Conservation (phyloP, 768 basidiomycete genomes). For the Auriscalpium vulgare region DNA sequence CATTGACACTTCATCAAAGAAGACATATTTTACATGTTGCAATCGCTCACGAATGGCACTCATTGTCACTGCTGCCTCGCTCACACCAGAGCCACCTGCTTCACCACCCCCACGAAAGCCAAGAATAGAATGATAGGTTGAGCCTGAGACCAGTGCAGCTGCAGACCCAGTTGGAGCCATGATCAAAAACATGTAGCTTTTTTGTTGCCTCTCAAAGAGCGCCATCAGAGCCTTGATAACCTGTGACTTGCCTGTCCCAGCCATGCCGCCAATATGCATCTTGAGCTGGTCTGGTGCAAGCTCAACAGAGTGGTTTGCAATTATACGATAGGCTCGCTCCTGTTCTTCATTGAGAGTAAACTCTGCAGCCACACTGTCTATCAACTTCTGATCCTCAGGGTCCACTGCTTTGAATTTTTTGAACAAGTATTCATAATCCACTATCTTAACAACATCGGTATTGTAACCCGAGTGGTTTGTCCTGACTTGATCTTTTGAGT, state of each 20-base stretch:
- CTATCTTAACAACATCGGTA: background rate
- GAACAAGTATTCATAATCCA: background rate
- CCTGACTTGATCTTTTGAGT: no score
- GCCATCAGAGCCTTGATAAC: conserved; percentile 11
- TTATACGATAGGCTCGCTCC: conserved; percentile 13
- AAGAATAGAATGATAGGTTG: conserved; percentile 17
- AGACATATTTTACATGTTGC: conserved; percentile 29
- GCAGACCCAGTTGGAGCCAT: conserved; percentile 16
- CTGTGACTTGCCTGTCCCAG: conserved; percentile 18
- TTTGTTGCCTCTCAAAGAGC: conserved; percentile 7
- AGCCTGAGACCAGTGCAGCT: conserved; percentile 12
- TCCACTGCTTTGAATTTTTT: background rate
- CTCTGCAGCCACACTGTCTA: background rate
- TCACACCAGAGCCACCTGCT: background rate
- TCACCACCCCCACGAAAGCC: background rate
- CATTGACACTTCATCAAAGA: conserved; percentile 40
- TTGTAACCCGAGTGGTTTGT: no score
- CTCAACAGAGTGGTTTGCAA: conserved; percentile 10
- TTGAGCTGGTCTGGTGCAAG: conserved; percentile 3
- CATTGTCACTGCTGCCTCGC: background rate
- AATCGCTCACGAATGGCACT: background rate
- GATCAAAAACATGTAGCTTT: conserved; percentile 5
- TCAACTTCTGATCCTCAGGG: background rate
- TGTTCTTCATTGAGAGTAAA: conserved; percentile 14
- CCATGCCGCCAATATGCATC: conserved; percentile 20